A percentile compares a stretch with the other conserved stretches of the same genome.
phyloP scores from a whole-genome alignment of 192 early-diverging fungal species.

The Rhizoclosmatium sp. region DNA sequence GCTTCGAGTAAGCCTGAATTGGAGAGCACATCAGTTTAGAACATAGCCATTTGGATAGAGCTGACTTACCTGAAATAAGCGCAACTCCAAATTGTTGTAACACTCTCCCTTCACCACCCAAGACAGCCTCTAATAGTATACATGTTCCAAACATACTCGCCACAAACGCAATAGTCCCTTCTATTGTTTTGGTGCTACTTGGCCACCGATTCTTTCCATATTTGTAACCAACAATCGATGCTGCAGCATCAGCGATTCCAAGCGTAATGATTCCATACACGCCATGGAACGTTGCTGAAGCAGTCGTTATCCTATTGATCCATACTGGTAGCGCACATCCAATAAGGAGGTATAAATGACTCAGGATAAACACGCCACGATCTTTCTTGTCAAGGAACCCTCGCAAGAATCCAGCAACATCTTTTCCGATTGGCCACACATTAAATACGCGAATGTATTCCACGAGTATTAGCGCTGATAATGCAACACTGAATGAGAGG shows the following conservation, averaged over 20 bases:
- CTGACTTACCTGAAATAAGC: neutral
- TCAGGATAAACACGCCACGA: constrained; percentile 80
- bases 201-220: constrained; percentile 79
- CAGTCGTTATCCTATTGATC: constrained; percentile 67
- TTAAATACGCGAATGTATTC: constrained; percentile 84
- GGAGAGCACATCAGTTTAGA: neutral
- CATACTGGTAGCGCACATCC: constrained; percentile 94
- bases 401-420: constrained; percentile 74
- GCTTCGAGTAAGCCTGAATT: constrained; percentile 25
- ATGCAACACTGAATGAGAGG: constrained; percentile 81
- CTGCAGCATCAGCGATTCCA: constrained; percentile 89
- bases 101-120: neutral
- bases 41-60: constrained; percentile 23
- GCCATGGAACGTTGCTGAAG: constrained; percentile 31
- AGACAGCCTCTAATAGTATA: neutral
- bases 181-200: constrained; percentile 71
- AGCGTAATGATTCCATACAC: constrained; percentile 83
- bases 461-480: constrained; percentile 72
- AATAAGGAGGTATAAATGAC: constrained; percentile 87
- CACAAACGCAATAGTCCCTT: constrained; percentile 87
- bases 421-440: constrained; percentile 69
- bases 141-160: constrained; percentile 58
- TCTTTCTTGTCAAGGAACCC: constrained; percentile 89
- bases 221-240: constrained; percentile 83
- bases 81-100: neutral